Conservation (phyloP, 2,329 filamentous ascomycete species). For the Ascosphaera apis region DNA sequence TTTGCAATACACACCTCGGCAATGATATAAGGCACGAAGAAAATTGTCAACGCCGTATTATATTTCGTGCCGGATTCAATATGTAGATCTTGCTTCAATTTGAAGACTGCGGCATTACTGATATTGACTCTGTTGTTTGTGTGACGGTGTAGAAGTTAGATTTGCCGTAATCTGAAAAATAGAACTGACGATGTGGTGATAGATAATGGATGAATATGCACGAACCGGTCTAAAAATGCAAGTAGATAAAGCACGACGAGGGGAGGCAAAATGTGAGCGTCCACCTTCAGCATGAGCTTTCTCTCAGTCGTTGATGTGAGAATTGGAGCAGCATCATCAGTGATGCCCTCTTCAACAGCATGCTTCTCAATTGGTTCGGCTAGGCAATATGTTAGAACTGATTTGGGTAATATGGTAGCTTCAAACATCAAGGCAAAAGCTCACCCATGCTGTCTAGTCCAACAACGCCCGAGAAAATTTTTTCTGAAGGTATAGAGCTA, state of each 20-base stretch:
- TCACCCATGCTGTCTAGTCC: no score
- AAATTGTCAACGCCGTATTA: constrained; percentile 56
- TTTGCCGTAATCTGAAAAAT: no score
- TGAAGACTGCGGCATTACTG: constrained; percentile 49
- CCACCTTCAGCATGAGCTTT: constrained; percentile 45
- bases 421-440: no score
- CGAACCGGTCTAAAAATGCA: constrained; percentile 37
- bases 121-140: constrained; percentile 57
- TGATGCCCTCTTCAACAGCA: no score
- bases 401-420: no score
- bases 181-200: no score
- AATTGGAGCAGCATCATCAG: constrained; percentile 1
- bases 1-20: constrained; percentile 10
- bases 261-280: constrained; percentile 47
- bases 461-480: no score
- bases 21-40: constrained; percentile 57
- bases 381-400: no score
- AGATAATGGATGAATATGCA: no score
- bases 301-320: constrained; percentile 27
- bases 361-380: no score
- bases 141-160: no score
- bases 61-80: constrained; percentile 34
- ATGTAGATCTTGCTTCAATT: constrained; percentile 37
- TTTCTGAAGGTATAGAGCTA: no score
- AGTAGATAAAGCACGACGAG: constrained; percentile 49